Evolutionary conservation across 177 flowering plant species (phyloP), one percentile per base, ranked within the genome.

Genomic region (Vitis hybrid): DNA sequence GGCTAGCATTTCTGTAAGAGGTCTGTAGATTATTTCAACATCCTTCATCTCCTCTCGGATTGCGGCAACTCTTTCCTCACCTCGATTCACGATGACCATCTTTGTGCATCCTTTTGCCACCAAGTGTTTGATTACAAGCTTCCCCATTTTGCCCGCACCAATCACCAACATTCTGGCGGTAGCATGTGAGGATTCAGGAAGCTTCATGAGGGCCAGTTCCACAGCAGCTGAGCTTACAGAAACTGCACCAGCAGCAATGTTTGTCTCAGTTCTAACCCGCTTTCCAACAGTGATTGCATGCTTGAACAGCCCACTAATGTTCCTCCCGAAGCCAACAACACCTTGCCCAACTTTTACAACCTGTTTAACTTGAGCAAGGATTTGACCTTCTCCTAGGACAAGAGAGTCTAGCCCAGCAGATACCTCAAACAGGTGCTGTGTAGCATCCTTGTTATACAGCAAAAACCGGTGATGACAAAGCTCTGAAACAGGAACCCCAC

Each of bases 81-180:
- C 79, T 79, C 97, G 73, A 77, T 91, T 91, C 18, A 90, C 93
- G 65, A 91, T 94, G 62, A 88, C 89, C 88, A 91, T 86, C 67
- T 81, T 82, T 40, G 75, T 86, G 85, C 94, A 91, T 18, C 97
- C 97, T 74, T 90, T 91, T 21, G 94, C 85, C 9, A 86, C 92
- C 81, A 91, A 83, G 78, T 91, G 97, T 66, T 91, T 91, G 81
- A 91, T 89, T 69, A 90, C 97, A 68, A 91, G 97, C 74, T 88
- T 91, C n/a, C 97, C 97, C 97, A 91, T 91, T 80, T 90, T 89
- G 19, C 97, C 97, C 50, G 97, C 97, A 49, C 97, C 97, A 74
- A 91, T 76, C 14, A 91, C 91, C 80, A 90, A 64, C 85, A 88
- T 86, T 66, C 89, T 75, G n/a, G 88, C 87, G 70, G 78, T 75